phyloP scores from a whole-genome alignment of 768 basidiomycete species.

The Hemileccinum impolitum region DNA sequence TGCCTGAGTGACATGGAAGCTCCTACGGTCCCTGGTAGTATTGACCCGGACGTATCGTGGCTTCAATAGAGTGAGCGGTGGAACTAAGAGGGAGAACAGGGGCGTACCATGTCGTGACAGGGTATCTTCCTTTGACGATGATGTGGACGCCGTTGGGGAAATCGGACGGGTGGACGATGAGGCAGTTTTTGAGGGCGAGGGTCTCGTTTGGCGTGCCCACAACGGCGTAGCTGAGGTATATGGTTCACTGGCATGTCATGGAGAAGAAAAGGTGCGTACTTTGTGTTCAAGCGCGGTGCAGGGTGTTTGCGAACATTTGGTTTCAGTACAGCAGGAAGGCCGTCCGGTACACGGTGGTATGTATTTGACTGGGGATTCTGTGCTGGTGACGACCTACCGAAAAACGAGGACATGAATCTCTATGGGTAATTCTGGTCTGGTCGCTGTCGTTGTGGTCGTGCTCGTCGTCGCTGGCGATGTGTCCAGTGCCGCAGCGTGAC shows the following conservation, averaged over 20 bases:
- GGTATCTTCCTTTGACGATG: conserved; percentile 65
- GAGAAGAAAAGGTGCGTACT: conserved; percentile 10
- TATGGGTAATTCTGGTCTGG: too few species aligned
- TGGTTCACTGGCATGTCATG: background rate
- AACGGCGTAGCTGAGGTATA: conserved; percentile 47
- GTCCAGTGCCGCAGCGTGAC: too few species aligned
- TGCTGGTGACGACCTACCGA: conserved; percentile 36
- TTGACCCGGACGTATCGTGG: conserved; percentile 72
- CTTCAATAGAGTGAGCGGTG: conserved; percentile 41
- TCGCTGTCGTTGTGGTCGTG: too few species aligned
- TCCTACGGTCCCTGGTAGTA: conserved; percentile 70
- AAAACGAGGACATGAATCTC: conserved; percentile 37
- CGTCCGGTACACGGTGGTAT: conserved; percentile 44
- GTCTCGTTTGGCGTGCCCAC: conserved; percentile 58
- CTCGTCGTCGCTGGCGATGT: too few species aligned
- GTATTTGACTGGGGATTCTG: conserved; percentile 34
- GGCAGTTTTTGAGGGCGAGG: conserved; percentile 75
- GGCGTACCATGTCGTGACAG: conserved; percentile 70
- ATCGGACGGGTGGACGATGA: conserved; percentile 77
- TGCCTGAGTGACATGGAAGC: conserved; percentile 75
- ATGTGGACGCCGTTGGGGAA: conserved; percentile 74
- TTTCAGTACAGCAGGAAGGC: conserved; percentile 34
- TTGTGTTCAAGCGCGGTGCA: conserved; percentile 31
- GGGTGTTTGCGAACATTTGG: conserved; percentile 35
- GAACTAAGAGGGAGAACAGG: background rate